Percentiles rank a stretch among this genome's conserved stretches.
Evolutionary conservation across 805 yeast species (phyloP).

Genomic region (Candida endomychidarum): DNA sequence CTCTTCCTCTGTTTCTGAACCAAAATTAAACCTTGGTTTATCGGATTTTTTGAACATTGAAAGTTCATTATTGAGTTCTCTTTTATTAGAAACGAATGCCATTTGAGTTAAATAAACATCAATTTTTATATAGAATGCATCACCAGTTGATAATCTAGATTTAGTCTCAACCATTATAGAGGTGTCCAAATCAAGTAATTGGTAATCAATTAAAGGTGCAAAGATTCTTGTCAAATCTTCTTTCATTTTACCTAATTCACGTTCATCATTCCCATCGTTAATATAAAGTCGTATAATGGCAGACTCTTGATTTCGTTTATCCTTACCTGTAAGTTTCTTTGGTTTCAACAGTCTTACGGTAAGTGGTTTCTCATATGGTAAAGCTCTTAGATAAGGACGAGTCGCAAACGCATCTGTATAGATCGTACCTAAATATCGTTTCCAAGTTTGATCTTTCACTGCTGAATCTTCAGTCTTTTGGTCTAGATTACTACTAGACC

Average conservation of each 20-base stretch:
- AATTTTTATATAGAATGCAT: constrained; percentile 66
- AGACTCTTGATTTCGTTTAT: constrained; percentile 23
- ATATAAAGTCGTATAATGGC: constrained; percentile 38
- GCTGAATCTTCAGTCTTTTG: neutral
- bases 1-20: constrained; percentile 55
- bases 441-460: constrained; percentile 13
- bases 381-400: constrained; percentile 53
- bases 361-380: constrained; percentile 46
- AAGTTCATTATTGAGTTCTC: constrained; percentile 12
- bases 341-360: constrained; percentile 37
- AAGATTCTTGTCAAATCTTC: constrained; percentile 67
- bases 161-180: constrained; percentile 59
- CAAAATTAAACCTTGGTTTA: constrained; percentile 24
- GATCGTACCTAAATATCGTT: constrained; percentile 58
- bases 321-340: constrained; percentile 16
- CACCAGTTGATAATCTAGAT: constrained; percentile 65
- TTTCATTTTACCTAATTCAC: constrained; percentile 77
- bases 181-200: constrained; percentile 54
- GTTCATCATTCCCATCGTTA: constrained; percentile 20
- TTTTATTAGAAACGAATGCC: constrained; percentile 28
- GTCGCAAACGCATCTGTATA: constrained; percentile 72
- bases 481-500: constrained; percentile 8
- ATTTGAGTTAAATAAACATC: constrained; percentile 57
- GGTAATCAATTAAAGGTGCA: constrained; percentile 60
- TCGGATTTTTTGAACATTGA: constrained; percentile 12